Conservation (phyloP, 306 rosid species). For the Vicia villosa region DNA sequence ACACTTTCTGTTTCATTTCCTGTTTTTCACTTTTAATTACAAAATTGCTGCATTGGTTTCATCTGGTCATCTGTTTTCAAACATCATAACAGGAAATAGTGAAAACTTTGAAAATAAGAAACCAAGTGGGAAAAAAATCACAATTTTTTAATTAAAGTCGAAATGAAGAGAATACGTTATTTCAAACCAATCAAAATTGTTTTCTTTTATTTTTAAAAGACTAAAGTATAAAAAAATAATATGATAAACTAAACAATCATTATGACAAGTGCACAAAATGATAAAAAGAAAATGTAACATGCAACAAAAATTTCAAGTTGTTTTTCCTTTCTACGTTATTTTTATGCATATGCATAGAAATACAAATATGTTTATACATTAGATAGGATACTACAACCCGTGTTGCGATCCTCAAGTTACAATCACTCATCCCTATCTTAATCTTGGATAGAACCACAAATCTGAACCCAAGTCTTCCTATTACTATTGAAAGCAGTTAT, state of each 20-base stretch:
- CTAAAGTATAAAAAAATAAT: too few relatives aligned
- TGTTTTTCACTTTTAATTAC: not conserved
- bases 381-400: too few relatives aligned
- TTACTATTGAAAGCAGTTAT: too few relatives aligned
- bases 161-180: not conserved
- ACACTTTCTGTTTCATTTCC: not conserved
- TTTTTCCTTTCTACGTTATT: too few relatives aligned
- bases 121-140: not conserved
- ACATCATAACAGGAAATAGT: not conserved
- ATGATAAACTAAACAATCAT: not conserved
- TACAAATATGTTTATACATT: too few relatives aligned
- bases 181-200: not conserved
- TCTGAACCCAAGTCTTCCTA: too few relatives aligned
- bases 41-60: not conserved
- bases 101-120: not conserved
- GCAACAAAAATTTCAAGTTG: too few relatives aligned
- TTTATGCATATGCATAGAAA: too few relatives aligned
- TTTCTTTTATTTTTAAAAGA: not conserved
- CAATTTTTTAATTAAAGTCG: not conserved
- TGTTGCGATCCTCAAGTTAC: too few relatives aligned
- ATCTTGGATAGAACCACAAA: too few relatives aligned
- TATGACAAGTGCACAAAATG: not conserved
- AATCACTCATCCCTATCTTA: too few relatives aligned
- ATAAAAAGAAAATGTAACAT: too few relatives aligned
- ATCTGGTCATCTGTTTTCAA: not conserved